Percentiles rank a stretch among this genome's conserved stretches.
These are phyloP conservation scores for Aspergillus haitiensis DNA, from an alignment of 495 filamentous ascomycete genomes.

Conservation along the genomic window DNA sequence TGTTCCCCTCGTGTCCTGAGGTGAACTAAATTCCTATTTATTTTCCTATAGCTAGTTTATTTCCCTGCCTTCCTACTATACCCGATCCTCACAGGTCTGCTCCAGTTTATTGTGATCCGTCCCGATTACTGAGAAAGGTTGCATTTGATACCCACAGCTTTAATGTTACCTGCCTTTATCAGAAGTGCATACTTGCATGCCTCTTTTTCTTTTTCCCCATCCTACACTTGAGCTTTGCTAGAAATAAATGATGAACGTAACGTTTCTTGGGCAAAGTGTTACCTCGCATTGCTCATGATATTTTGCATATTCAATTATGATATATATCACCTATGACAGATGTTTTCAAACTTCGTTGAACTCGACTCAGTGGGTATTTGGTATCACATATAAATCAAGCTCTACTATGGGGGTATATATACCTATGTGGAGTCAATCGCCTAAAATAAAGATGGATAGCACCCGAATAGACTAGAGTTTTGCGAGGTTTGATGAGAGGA, in stretches of 20 bases:
- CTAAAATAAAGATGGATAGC: too few relatives aligned
- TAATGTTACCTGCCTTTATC: background rate
- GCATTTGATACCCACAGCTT: conserved; percentile 24
- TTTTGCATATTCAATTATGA: too few relatives aligned
- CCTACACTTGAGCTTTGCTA: too few relatives aligned
- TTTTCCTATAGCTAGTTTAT: background rate
- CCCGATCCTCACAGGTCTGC: background rate
- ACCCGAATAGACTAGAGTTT: background rate
- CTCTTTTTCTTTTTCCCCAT: background rate
- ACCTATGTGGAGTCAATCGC: too few relatives aligned
- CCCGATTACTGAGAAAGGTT: conserved; percentile 7
- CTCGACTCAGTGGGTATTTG: too few relatives aligned
- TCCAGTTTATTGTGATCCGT: background rate
- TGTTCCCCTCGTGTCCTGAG: background rate
- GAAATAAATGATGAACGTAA: too few relatives aligned
- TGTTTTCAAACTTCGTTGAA: too few relatives aligned
- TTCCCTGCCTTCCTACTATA: background rate
- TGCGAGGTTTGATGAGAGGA: background rate
- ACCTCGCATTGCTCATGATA: too few relatives aligned
- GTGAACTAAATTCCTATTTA: background rate
- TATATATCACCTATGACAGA: too few relatives aligned
- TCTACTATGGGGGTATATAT: too few relatives aligned
- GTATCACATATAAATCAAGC: too few relatives aligned
- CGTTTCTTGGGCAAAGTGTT: too few relatives aligned
- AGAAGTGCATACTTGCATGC: background rate